Conservation (phyloP, 352 stramenopile species). For the Pythium pyrilobum region DNA sequence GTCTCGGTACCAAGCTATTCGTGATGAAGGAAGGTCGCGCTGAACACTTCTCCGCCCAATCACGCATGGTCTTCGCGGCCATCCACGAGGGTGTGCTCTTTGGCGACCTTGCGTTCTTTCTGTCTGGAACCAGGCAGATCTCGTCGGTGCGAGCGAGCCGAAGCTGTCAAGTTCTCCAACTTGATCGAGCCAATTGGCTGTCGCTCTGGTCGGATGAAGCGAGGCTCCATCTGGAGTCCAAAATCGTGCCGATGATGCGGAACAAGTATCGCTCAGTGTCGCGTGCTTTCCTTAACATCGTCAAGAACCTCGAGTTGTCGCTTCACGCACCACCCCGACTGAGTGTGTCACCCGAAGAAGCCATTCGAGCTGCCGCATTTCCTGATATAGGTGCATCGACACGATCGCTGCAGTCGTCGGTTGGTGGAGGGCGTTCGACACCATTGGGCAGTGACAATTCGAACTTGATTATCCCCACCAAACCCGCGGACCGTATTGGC, state of each 20-base stretch:
- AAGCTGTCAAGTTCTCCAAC: constrained; percentile 56
- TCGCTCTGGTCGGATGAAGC: constrained; percentile 1
- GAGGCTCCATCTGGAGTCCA: constrained; percentile 17
- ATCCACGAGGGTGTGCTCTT: constrained; percentile 32
- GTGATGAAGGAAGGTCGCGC: constrained; percentile 47
- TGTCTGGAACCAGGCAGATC: constrained; percentile 27
- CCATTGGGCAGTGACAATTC: neutral
- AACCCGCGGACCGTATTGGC: no score
- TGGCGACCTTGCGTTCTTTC: constrained; percentile 60
- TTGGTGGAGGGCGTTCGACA: neutral
- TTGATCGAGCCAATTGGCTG: no score
- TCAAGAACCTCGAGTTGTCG: constrained; percentile 25
- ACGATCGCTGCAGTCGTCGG: neutral
- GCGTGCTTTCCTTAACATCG: constrained; percentile 21
- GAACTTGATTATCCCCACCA: no score
- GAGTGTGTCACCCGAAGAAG: no score
- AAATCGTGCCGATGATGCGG: constrained; percentile 17
- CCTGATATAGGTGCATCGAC: neutral
- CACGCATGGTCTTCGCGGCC: constrained; percentile 32
- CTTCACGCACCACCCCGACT: neutral
- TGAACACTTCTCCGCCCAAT: constrained; percentile 33
- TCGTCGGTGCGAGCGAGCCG: constrained; percentile 35
- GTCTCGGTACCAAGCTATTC: constrained; percentile 35
- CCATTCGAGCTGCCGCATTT: no score
- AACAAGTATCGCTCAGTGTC: constrained; percentile 16